Conservation (phyloP, 2,329 filamentous ascomycete species). For the Sporothrix inflata region DNA sequence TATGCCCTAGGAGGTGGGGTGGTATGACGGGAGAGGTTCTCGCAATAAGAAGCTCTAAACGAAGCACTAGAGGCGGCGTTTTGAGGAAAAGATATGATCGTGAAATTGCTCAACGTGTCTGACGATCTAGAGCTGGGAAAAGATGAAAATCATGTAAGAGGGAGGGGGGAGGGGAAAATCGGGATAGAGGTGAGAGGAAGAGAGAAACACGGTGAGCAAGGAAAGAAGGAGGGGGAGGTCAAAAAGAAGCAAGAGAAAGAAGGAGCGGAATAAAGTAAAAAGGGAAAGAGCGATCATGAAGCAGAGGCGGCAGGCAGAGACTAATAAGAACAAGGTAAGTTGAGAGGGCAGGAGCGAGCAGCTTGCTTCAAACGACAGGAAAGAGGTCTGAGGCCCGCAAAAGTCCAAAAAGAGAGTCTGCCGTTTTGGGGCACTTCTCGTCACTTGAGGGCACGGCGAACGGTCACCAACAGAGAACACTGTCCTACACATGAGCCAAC, state of each 20-base stretch:
- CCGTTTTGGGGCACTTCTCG: background rate
- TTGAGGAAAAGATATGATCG: background rate
- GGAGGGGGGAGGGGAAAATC: background rate
- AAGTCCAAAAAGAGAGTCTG: background rate
- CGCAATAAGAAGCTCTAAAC: background rate
- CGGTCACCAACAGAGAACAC: conserved; percentile 15
- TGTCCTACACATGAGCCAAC: conserved; percentile 11
- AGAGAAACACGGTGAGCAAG: conserved; percentile 5
- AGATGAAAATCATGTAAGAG: background rate
- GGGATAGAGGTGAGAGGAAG: background rate
- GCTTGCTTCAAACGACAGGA: conserved; percentile 3
- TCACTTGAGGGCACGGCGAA: conserved; percentile 2
- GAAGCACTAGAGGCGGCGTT: background rate
- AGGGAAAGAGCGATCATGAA: conserved; percentile 14
- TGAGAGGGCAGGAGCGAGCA: conserved; percentile 22
- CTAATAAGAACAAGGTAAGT: background rate
- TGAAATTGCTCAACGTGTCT: background rate
- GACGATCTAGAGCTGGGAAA: background rate
- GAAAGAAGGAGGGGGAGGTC: background rate
- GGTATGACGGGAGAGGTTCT: background rate
- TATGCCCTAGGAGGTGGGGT: background rate
- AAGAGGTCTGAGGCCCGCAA: conserved; percentile 16
- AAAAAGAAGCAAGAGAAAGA: conserved; percentile 14
- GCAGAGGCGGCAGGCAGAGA: conserved; percentile 16
- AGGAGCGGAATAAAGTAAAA: conserved; percentile 10